phyloP scores from a whole-genome alignment of 768 basidiomycete genomes.

The Auriscalpium vulgare region DNA sequence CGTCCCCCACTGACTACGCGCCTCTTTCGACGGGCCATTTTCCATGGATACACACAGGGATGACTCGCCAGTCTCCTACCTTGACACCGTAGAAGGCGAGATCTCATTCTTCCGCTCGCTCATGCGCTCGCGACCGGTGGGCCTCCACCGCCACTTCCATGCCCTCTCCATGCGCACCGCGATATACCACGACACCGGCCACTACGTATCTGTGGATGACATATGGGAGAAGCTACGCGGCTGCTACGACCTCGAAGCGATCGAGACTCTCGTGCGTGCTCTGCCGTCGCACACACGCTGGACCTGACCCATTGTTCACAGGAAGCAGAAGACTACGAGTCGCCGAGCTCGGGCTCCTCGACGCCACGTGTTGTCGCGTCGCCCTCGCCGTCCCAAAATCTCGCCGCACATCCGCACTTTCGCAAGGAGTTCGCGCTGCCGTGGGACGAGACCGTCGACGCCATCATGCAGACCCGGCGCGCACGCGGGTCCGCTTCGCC shows the following conservation, averaged over 20 bases:
- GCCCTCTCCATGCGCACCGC: slow-evolving; percentile 64
- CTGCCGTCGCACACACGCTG: not conserved
- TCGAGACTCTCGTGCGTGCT: slow-evolving; percentile 60
- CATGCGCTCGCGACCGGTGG: slow-evolving; percentile 75
- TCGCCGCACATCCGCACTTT: slow-evolving; percentile 65
- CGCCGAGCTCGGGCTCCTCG: slow-evolving; percentile 29
- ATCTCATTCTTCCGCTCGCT: slow-evolving; percentile 79
- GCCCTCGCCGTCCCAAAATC: slow-evolving; percentile 63
- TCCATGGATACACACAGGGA: not conserved
- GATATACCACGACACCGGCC: slow-evolving; percentile 66
- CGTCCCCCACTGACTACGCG: no score
- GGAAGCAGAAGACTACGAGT: slow-evolving; percentile 26
- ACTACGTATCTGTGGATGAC: slow-evolving; percentile 46
- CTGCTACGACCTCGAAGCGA: slow-evolving; percentile 67
- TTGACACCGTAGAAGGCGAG: slow-evolving; percentile 74
- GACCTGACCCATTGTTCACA: not conserved
- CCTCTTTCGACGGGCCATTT: not conserved
- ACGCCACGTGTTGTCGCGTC: slow-evolving; percentile 49
- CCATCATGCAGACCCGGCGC: slow-evolving; percentile 54
- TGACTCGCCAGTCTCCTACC: slow-evolving; percentile 10
- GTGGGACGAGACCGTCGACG: slow-evolving; percentile 49
- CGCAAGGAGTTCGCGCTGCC: slow-evolving; percentile 60
- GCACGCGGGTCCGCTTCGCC: slow-evolving; percentile 54
- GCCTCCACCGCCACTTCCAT: slow-evolving; percentile 78
- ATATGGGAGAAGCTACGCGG: slow-evolving; percentile 69